Conservation (phyloP, 768 basidiomycete genomes). For the Agaricus subrufescens region DNA sequence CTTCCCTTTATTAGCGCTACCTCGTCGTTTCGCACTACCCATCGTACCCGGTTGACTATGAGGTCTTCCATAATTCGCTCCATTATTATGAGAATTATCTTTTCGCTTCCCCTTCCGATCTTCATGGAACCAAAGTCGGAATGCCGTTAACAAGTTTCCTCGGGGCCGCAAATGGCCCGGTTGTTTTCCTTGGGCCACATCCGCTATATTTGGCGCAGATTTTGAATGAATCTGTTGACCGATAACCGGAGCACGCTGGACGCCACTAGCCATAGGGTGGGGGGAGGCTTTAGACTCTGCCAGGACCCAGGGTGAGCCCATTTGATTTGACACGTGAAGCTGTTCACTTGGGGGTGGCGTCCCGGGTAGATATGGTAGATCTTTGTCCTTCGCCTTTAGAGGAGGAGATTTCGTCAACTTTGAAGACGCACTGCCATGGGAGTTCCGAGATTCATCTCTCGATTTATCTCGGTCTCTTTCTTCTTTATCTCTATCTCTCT, state of each 20-base stretch:
- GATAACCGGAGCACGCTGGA: conserved; percentile 28
- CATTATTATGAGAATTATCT: conserved; percentile 27
- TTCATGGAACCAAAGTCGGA: conserved; percentile 91
- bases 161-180: conserved; percentile 46
- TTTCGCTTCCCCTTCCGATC: conserved; percentile 86
- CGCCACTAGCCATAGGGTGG: conserved; percentile 11
- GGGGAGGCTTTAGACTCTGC: conserved; percentile 38
- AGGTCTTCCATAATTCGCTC: conserved; percentile 12
- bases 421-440: conserved; percentile 58
- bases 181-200: conserved; percentile 15
- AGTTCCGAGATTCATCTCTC: conserved; percentile 56
- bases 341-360: conserved; percentile 48
- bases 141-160: conserved; percentile 78
- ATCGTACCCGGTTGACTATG: not conserved
- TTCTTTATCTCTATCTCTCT: conserved; percentile 50
- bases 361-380: conserved; percentile 30
- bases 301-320: conserved; percentile 75
- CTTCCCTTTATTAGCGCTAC: conserved; percentile 35
- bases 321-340: conserved; percentile 31
- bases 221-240: conserved; percentile 49
- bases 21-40: conserved; percentile 42
- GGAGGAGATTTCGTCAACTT: conserved; percentile 72
- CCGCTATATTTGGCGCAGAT: conserved; percentile 38
- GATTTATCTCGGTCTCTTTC: conserved; percentile 31
- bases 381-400: conserved; percentile 47